phyloP scores from a whole-genome alignment of 2,329 filamentous ascomycete genomes.

The Phialophora macrospora region DNA sequence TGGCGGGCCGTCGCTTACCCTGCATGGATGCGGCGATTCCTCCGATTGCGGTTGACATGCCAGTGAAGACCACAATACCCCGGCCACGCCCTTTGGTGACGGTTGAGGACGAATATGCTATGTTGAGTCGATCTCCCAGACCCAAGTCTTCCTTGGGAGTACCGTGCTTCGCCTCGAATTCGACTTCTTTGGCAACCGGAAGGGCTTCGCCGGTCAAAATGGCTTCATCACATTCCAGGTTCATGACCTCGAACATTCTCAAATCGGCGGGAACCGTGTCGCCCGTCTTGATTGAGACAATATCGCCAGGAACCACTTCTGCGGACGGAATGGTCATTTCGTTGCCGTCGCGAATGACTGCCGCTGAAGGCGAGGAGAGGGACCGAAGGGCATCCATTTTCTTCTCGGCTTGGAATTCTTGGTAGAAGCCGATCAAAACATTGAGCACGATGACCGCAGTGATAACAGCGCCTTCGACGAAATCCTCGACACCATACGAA shows the following conservation, averaged over 20 bases:
- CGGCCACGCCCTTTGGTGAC: slow-evolving; percentile 64
- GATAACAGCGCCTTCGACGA: slow-evolving; percentile 64
- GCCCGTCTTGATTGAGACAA: slow-evolving; percentile 58
- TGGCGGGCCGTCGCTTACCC: slow-evolving; percentile 52
- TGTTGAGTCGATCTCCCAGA: slow-evolving; percentile 64
- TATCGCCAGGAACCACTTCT: slow-evolving; percentile 65
- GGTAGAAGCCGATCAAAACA: slow-evolving; percentile 63
- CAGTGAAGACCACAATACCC: slow-evolving; percentile 64
- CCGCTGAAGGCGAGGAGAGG: slow-evolving; percentile 61
- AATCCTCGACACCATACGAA: slow-evolving; percentile 61
- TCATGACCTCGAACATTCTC: slow-evolving; percentile 64
- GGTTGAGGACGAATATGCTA: slow-evolving; percentile 65
- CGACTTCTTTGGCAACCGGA: slow-evolving; percentile 60
- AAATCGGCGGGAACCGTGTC: slow-evolving; percentile 66
- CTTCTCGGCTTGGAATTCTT: slow-evolving; percentile 65
- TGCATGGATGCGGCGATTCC: slow-evolving; percentile 64
- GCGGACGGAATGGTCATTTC: slow-evolving; percentile 58
- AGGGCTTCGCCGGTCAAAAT: slow-evolving; percentile 66
- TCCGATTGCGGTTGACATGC: slow-evolving; percentile 66
- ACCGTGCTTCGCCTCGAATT: slow-evolving; percentile 42
- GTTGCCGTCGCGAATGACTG: slow-evolving; percentile 62
- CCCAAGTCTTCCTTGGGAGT: slow-evolving; percentile 46
- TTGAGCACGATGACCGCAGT: slow-evolving; percentile 64
- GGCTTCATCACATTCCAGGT: slow-evolving; percentile 73
- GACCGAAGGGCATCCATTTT: slow-evolving; percentile 63